Evolutionary conservation across 371 early-diverging fungal species (phyloP).

Genomic region (Mucor piriformis): DNA sequence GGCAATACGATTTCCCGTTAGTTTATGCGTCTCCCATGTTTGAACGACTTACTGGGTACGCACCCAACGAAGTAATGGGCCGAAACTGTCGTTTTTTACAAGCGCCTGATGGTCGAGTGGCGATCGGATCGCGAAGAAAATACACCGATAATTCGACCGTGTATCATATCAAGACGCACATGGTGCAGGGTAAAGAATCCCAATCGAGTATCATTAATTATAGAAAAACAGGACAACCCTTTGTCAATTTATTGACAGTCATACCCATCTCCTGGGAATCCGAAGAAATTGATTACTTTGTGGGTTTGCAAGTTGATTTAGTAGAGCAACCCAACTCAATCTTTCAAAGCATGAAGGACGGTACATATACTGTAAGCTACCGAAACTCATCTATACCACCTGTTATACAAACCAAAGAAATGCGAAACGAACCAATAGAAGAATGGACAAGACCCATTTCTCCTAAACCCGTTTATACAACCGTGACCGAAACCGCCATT

Average conservation of each 20-base stretch:
- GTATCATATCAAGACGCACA: constrained; percentile 50
- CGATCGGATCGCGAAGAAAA: constrained; percentile 47
- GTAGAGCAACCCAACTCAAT: constrained; percentile 68
- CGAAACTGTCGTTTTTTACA: constrained; percentile 72
- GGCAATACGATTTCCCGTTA: constrained; percentile 50
- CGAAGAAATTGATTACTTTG: constrained; percentile 59
- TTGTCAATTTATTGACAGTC: constrained; percentile 68
- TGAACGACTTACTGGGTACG: constrained; percentile 63
- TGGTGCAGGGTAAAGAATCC: constrained; percentile 56
- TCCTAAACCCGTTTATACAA: constrained; percentile 9
- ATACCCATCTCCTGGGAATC: constrained; percentile 56
- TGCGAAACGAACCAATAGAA: constrained; percentile 18
- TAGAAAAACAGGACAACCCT: constrained; percentile 67
- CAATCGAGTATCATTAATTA: constrained; percentile 70
- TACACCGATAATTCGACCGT: constrained; percentile 62
- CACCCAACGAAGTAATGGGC: constrained; percentile 56
- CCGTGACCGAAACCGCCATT: background rate
- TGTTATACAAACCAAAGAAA: constrained; percentile 14
- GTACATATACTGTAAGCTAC: constrained; percentile 54
- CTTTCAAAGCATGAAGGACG: constrained; percentile 55
- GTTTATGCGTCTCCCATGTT: constrained; percentile 65
- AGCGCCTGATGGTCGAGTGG: constrained; percentile 50
- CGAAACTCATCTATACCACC: constrained; percentile 40
- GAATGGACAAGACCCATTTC: constrained; percentile 27
- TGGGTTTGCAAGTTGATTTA: constrained; percentile 69